phyloP scores from a whole-genome alignment of 768 basidiomycete species.

The Termitomyces sp. region DNA sequence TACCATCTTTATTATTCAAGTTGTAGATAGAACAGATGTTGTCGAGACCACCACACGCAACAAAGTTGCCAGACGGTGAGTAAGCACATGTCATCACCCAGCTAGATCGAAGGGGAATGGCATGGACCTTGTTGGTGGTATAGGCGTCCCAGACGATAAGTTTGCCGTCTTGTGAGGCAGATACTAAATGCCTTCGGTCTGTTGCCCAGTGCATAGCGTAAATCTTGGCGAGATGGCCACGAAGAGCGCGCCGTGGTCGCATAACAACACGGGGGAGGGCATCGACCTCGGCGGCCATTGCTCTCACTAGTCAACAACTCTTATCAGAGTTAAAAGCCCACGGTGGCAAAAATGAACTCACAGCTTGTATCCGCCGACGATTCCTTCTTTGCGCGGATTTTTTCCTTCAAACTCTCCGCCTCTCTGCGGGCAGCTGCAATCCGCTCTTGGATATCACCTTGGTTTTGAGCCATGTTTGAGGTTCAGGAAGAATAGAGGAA shows the following conservation, averaged over 20 bases:
- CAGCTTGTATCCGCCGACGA: conserved; percentile 97
- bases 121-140: conserved; percentile 99
- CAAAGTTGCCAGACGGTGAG: conserved; percentile 93
- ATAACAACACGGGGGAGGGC: conserved; percentile 94
- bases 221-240: conserved; percentile 98
- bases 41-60: conserved; percentile 97
- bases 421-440: conserved; percentile 97
- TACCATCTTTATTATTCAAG: conserved; percentile 75
- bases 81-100: conserved; percentile 99
- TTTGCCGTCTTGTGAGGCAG: conserved; percentile 99
- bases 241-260: conserved; percentile 91
- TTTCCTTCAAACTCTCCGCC: conserved; percentile 96
- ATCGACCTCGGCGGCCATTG: conserved; percentile 97
- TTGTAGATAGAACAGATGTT: conserved; percentile 99
- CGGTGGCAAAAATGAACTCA: conserved; percentile 39
- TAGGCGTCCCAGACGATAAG: conserved; percentile 99
- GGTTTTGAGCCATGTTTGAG: conserved; percentile 65
- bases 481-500: neutral
- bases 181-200: conserved; percentile 95
- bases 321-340: conserved; percentile 12
- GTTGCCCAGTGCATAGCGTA: conserved; percentile 99
- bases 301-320: conserved; percentile 60
- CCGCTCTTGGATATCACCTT: conserved; percentile 82
- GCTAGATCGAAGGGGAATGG: conserved; percentile 93
- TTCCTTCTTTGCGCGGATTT: conserved; percentile 94